phyloP scores from a whole-genome alignment of 1,139 yeast species.

The Debaryomycetaceae sp. region DNA sequence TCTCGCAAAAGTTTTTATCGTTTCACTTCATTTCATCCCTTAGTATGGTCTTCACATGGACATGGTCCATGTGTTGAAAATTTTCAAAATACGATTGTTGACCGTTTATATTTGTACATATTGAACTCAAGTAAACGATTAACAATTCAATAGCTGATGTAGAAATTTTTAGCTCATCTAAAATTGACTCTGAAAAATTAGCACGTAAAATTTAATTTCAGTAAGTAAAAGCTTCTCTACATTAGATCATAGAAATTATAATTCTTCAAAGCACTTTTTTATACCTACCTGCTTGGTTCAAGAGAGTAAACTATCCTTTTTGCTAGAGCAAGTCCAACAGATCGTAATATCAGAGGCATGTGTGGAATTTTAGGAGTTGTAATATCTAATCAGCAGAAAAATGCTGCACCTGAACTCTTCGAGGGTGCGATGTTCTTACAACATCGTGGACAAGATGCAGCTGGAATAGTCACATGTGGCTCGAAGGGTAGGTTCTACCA shows the following conservation, averaged over 20 bases:
- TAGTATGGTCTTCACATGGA: background rate
- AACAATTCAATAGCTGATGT: background rate
- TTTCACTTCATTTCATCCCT: background rate
- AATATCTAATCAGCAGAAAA: conserved; percentile 66
- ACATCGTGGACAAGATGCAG: conserved; percentile 99
- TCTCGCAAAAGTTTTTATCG: background rate
- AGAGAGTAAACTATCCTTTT: background rate
- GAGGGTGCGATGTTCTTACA: conserved; percentile 94
- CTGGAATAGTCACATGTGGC: conserved; percentile 98
- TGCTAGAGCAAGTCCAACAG: background rate
- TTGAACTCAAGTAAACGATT: background rate
- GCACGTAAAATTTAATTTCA: conserved; percentile 1
- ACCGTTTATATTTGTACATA: background rate
- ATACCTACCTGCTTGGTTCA: background rate
- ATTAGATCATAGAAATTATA: background rate
- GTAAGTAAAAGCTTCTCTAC: background rate
- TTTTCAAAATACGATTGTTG: background rate
- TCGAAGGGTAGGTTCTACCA: conserved; percentile 90
- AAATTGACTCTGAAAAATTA: conserved; percentile 2
- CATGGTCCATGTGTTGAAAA: background rate
- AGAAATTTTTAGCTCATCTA: conserved; percentile 1
- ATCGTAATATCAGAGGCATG: conserved; percentile 38
- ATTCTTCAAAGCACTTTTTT: background rate
- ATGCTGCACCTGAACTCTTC: conserved; percentile 84
- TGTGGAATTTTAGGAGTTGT: conserved; percentile 94